phyloP scores from a whole-genome alignment of 371 early-diverging fungal genomes.

The Haplosporangium sp. region DNA sequence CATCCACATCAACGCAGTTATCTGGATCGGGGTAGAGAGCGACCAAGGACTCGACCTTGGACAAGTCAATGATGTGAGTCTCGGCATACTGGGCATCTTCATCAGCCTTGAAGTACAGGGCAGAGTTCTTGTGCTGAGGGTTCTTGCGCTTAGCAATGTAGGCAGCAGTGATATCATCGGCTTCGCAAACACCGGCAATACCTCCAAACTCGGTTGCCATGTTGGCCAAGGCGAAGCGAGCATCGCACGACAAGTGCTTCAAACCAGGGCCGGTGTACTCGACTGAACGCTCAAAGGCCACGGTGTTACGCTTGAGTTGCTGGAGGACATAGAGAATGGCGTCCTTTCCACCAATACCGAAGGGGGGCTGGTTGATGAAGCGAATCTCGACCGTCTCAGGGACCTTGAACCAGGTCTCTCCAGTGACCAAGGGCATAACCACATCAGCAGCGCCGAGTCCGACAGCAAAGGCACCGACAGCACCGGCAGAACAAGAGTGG shows the following conservation, averaged over 20 bases:
- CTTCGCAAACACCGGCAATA: conserved; percentile 83
- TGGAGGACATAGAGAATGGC: conserved; percentile 81
- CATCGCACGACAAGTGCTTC: conserved; percentile 80
- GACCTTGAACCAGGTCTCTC: conserved; percentile 86
- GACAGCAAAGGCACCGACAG: conserved; percentile 80
- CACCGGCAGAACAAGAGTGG: conserved; percentile 84
- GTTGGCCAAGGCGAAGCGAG: conserved; percentile 83
- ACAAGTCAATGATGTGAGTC: conserved; percentile 75
- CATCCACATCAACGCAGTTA: conserved; percentile 74
- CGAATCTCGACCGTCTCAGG: conserved; percentile 81
- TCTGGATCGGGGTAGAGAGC: conserved; percentile 83
- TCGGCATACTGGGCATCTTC: conserved; percentile 79
- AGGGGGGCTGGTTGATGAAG: conserved; percentile 74
- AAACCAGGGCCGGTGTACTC: conserved; percentile 83
- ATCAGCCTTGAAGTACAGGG: conserved; percentile 80
- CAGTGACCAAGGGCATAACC: conserved; percentile 84
- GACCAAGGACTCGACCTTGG: conserved; percentile 73
- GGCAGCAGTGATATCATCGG: conserved; percentile 77
- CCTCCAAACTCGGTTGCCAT: conserved; percentile 89
- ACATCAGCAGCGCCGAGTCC: conserved; percentile 87
- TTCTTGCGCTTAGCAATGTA: conserved; percentile 76
- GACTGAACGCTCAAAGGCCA: conserved; percentile 83
- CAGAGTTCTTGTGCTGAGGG: conserved; percentile 72
- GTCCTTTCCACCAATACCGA: conserved; percentile 86
- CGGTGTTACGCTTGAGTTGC: conserved; percentile 83